Percentiles rank a stretch among this genome's conserved stretches.
Conservation (phyloP, 2,329 filamentous ascomycete species). For the Penicillium sp. region DNA sequence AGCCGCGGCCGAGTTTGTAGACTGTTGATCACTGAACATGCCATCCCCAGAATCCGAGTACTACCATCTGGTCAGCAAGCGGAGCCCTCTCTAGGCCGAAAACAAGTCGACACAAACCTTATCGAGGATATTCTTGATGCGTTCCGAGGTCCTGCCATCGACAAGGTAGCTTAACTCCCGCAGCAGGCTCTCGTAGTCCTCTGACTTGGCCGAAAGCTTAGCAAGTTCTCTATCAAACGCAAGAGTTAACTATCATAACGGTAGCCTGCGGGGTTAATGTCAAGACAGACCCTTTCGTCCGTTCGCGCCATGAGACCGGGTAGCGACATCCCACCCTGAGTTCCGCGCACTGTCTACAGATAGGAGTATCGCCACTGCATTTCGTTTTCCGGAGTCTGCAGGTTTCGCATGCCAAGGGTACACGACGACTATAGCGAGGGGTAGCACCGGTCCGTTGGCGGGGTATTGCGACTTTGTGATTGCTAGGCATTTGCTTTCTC, state of each 20-base stretch:
- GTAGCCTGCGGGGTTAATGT: constrained; percentile 4
- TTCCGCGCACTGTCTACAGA: constrained; percentile 47
- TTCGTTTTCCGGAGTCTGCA: constrained; percentile 51
- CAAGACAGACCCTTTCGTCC: constrained; percentile 40
- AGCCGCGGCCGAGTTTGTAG: constrained; percentile 33
- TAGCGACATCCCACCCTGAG: constrained; percentile 45
- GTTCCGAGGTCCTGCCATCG: constrained; percentile 37
- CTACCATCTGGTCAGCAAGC: constrained; percentile 20
- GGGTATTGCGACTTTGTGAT: constrained; percentile 39
- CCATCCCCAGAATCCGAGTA: constrained; percentile 28
- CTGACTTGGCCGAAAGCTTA: constrained; percentile 36
- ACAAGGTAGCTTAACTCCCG: constrained; percentile 42
- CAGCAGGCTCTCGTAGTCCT: constrained; percentile 47
- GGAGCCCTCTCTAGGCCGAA: background rate
- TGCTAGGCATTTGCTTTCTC: constrained; percentile 22
- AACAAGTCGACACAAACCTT: constrained; percentile 34
- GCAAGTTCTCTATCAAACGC: constrained; percentile 37
- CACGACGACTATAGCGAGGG: constrained; percentile 33
- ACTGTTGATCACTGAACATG: constrained; percentile 30
- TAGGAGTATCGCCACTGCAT: constrained; percentile 48
- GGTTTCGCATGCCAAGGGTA: constrained; percentile 47
- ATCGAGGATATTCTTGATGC: constrained; percentile 43
- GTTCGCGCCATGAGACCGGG: constrained; percentile 44
- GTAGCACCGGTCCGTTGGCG: constrained; percentile 27
- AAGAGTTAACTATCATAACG: constrained; percentile 12